Evolutionary conservation across 2,329 filamentous ascomycete species (phyloP).

Genomic region (Chrysosporium keratinophilum): DNA sequence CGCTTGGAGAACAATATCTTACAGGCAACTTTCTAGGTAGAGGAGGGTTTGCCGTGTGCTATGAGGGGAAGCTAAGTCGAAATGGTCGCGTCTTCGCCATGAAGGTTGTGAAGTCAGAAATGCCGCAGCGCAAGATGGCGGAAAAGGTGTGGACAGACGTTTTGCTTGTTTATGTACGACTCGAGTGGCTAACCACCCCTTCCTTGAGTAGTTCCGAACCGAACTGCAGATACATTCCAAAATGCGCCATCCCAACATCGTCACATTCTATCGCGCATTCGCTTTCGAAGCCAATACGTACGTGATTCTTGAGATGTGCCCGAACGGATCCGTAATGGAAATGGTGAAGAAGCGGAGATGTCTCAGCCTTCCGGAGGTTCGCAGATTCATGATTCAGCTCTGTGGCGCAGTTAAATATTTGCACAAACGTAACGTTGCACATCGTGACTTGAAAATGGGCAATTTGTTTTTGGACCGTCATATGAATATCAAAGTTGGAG

Average conservation of each 20-base stretch:
- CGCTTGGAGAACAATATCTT: slow-evolving; percentile 36
- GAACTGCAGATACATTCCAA: slow-evolving; percentile 98
- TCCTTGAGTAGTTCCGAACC: slow-evolving; percentile 49
- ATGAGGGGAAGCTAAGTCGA: slow-evolving; percentile 37
- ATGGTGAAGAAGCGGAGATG: slow-evolving; percentile 90
- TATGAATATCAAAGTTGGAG: slow-evolving; percentile 97
- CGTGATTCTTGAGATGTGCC: slow-evolving; percentile 85
- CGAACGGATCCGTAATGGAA: slow-evolving; percentile 93
- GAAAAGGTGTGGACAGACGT: slow-evolving; percentile 36
- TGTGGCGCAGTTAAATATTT: slow-evolving; percentile 97
- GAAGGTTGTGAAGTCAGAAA: slow-evolving; percentile 43
- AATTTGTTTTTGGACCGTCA: slow-evolving; percentile 89
- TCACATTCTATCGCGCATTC: slow-evolving; percentile 90
- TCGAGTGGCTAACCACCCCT: slow-evolving; percentile 11
- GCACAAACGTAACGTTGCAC: slow-evolving; percentile 89
- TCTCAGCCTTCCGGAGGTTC: slow-evolving; percentile 84
- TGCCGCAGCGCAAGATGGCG: slow-evolving; percentile 43
- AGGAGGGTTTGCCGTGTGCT: slow-evolving; percentile 43
- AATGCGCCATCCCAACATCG: slow-evolving; percentile 90
- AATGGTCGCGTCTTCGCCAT: slow-evolving; percentile 40
- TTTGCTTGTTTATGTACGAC: not conserved
- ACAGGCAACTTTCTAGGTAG: slow-evolving; percentile 41
- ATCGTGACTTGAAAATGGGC: slow-evolving; percentile 94
- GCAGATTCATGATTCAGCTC: slow-evolving; percentile 88
- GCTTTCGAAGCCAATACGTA: slow-evolving; percentile 83